A percentile compares a stretch with the other conserved stretches of the same genome.
phyloP scores from a whole-genome alignment of 257 asterid genomes.

The Solanum bukasovii region DNA sequence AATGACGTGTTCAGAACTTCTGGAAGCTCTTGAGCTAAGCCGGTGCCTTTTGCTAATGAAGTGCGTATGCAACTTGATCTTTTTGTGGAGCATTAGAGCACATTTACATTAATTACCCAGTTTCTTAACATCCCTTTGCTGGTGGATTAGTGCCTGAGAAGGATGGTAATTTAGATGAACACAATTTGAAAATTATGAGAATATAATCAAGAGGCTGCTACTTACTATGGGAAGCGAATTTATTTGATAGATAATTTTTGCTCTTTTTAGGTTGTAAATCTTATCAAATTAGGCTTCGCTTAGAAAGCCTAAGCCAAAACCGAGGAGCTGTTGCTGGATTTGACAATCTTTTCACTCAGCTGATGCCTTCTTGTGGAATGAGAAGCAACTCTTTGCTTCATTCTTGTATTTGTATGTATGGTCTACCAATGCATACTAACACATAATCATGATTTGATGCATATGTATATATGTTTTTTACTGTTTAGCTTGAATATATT shows the following conservation, averaged over 20 bases:
- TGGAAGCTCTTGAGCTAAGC: conserved; percentile 99
- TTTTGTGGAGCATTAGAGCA: background rate
- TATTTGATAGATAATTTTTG: background rate
- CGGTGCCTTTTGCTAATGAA: conserved; percentile 91
- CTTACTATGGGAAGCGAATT: background rate
- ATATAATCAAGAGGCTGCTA: background rate
- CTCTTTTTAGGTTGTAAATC: background rate
- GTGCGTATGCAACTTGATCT: conserved; percentile 23
- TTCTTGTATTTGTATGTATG: background rate
- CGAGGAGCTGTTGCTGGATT: background rate
- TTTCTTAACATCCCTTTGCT: background rate
- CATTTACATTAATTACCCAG: background rate
- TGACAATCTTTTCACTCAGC: background rate
- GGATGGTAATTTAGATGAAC: background rate
- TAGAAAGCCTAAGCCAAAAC: background rate
- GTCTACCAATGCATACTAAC: background rate
- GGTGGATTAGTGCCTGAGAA: background rate
- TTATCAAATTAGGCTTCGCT: background rate
- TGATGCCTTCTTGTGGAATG: background rate
- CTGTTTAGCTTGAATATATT: background rate
- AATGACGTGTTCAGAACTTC: conserved; percentile 90
- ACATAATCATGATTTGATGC: background rate
- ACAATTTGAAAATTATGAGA: background rate
- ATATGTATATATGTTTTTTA: background rate
- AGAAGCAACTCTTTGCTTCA: background rate